Conservation (phyloP, 306 rosid species). For the Medicago ruthenica region DNA sequence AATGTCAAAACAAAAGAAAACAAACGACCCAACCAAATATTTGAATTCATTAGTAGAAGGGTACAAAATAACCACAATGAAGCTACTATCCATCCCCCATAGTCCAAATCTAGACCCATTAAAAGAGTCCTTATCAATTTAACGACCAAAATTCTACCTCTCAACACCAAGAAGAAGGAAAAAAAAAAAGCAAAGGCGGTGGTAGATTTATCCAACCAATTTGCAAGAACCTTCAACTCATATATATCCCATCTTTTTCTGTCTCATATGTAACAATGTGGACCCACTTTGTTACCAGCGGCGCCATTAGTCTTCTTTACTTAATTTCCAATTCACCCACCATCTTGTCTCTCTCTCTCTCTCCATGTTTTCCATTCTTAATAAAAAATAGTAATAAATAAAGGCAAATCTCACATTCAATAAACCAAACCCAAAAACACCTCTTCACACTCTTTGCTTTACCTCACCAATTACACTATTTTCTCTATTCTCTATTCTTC, state of each 20-base stretch:
- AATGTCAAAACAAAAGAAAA: conserved; percentile 56
- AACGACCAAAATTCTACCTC: neutral
- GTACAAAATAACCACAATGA: neutral
- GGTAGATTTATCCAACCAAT: conserved; percentile 51
- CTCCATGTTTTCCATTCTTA: neutral
- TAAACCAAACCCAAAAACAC: conserved; percentile 50
- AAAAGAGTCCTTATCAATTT: conserved; percentile 46
- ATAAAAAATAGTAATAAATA: too few species aligned
- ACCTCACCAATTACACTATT: neutral
- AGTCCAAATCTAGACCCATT: conserved; percentile 58
- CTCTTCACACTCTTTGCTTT: conserved; percentile 27
- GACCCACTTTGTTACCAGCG: conserved; percentile 69
- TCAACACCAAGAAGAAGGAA: neutral
- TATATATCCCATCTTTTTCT: conserved; percentile 37
- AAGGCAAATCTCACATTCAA: neutral
- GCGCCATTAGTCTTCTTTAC: conserved; percentile 80
- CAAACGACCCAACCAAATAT: conserved; percentile 35
- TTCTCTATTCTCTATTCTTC: neutral
- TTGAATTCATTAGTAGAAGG: conserved; percentile 15
- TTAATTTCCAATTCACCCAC: conserved; percentile 82
- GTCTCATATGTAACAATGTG: conserved; percentile 47
- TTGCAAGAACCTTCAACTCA: conserved; percentile 25
- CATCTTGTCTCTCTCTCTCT: conserved; percentile 12
- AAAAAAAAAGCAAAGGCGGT: conserved; percentile 52
- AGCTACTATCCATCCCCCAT: conserved; percentile 51